phyloP scores from a whole-genome alignment of 805 yeast species.

The Wickerhamomyces canadensis region DNA sequence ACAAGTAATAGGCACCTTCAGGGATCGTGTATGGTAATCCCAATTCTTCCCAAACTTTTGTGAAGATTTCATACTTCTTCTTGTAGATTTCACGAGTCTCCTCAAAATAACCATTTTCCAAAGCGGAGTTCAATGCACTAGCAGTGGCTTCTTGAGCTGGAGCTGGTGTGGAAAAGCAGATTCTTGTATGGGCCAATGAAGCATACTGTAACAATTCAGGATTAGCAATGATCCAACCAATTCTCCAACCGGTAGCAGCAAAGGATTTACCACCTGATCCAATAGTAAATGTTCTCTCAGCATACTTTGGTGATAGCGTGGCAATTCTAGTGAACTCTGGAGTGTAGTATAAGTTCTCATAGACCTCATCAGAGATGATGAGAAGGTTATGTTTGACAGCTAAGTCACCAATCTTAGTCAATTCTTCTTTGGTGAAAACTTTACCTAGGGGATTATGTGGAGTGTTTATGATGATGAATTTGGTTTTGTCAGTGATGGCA shows the following conservation, averaged over 20 bases:
- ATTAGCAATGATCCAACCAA: constrained; percentile 92
- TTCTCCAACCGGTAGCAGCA: constrained; percentile 99
- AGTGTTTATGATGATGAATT: constrained; percentile 80
- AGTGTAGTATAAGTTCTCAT: constrained; percentile 79
- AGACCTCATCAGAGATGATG: constrained; percentile 89
- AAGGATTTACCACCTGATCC: constrained; percentile 98
- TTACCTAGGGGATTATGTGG: constrained; percentile 98
- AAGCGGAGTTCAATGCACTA: constrained; percentile 61
- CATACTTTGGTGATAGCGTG: constrained; percentile 72
- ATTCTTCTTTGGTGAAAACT: constrained; percentile 72
- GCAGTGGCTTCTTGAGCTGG: constrained; percentile 93
- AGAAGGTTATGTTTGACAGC: constrained; percentile 83
- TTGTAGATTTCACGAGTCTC: constrained; percentile 62
- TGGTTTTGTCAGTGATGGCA: constrained; percentile 71
- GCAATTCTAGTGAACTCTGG: constrained; percentile 77
- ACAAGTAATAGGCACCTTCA: constrained; percentile 89
- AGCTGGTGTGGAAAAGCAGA: constrained; percentile 85
- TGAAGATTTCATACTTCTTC: constrained; percentile 68
- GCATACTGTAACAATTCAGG: constrained; percentile 77
- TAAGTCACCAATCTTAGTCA: constrained; percentile 67
- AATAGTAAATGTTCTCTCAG: constrained; percentile 75
- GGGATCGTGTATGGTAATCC: constrained; percentile 86
- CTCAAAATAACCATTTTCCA: constrained; percentile 59
- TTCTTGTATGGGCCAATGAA: constrained; percentile 87
- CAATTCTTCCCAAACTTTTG: constrained; percentile 76